Percentiles rank a stretch among this genome's conserved stretches.
Evolutionary conservation across 768 basidiomycete species (phyloP).

Genomic region (Calocybe cyanea): DNA sequence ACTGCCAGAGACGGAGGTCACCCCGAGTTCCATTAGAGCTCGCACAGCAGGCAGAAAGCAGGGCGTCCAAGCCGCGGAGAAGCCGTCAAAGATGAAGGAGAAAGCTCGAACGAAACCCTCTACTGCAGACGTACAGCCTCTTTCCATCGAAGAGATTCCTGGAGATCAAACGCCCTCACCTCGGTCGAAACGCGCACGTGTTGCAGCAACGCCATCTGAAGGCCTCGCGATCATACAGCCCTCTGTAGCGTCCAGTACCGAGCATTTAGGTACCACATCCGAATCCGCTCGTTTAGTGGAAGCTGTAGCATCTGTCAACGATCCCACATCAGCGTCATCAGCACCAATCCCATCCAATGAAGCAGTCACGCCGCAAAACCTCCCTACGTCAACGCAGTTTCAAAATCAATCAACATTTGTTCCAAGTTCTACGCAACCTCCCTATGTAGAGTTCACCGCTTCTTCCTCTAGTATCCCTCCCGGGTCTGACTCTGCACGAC

Average conservation of each 20-base stretch:
- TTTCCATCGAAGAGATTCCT: not conserved
- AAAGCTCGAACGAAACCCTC: conserved; percentile 1
- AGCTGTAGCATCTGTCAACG: no score
- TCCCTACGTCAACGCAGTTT: not conserved
- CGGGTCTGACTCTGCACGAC: not conserved
- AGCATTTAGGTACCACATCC: no score
- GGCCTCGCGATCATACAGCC: not conserved
- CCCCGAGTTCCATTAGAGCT: no score
- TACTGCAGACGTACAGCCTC: not conserved
- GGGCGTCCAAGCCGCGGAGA: no score
- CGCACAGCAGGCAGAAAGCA: no score
- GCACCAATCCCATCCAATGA: not conserved
- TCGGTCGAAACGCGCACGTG: conserved; percentile 4
- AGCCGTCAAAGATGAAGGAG: no score
- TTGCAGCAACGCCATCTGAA: not conserved
- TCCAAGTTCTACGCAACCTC: not conserved
- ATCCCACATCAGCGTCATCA: no score
- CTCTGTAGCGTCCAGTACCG: no score
- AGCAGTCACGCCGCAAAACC: not conserved
- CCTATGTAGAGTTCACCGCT: not conserved
- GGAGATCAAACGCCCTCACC: not conserved
- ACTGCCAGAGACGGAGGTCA: no score
- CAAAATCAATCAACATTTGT: not conserved
- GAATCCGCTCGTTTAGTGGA: no score
- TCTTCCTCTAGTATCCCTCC: not conserved